phyloP scores from a whole-genome alignment of 2,329 filamentous ascomycete genomes.

The Colletotrichum lentis region DNA sequence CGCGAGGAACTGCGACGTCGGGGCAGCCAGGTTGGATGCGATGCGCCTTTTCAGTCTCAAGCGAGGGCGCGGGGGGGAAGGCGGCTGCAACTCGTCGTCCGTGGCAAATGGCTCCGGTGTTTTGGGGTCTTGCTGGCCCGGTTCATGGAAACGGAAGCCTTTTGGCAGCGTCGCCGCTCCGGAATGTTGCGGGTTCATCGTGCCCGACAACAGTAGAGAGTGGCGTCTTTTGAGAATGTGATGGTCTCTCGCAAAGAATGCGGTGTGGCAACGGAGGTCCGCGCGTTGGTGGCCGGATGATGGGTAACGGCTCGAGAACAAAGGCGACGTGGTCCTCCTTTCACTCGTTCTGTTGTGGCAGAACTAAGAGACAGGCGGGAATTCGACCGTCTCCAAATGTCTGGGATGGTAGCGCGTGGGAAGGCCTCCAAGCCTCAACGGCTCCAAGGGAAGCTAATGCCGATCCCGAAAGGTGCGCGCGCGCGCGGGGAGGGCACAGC shows the following conservation, averaged over 20 bases:
- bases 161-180: conserved; percentile 55
- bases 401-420: conserved; percentile 19
- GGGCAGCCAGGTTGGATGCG: conserved; percentile 61
- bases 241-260: conserved; percentile 18
- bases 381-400: background rate
- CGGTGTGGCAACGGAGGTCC: conserved; percentile 1
- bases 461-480: conserved; percentile 5
- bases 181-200: conserved; percentile 58
- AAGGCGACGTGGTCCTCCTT: conserved; percentile 24
- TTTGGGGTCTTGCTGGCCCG: conserved; percentile 51
- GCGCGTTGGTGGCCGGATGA: background rate
- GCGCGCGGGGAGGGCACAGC: background rate
- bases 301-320: conserved; percentile 7
- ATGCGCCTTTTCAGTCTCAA: conserved; percentile 65
- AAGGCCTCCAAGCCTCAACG: conserved; percentile 8
- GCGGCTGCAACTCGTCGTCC: conserved; percentile 50
- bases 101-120: conserved; percentile 61
- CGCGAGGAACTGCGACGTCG: conserved; percentile 72
- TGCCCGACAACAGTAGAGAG: conserved; percentile 30
- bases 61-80: conserved; percentile 62
- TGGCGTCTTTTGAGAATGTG: conserved; percentile 39
- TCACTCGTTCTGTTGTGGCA: conserved; percentile 18
- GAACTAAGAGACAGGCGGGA: conserved; percentile 25
- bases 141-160: conserved; percentile 50
- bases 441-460: conserved; percentile 1